Evolutionary conservation across 192 early-diverging fungal species (phyloP).

Genomic region (Mortierella alpina): DNA sequence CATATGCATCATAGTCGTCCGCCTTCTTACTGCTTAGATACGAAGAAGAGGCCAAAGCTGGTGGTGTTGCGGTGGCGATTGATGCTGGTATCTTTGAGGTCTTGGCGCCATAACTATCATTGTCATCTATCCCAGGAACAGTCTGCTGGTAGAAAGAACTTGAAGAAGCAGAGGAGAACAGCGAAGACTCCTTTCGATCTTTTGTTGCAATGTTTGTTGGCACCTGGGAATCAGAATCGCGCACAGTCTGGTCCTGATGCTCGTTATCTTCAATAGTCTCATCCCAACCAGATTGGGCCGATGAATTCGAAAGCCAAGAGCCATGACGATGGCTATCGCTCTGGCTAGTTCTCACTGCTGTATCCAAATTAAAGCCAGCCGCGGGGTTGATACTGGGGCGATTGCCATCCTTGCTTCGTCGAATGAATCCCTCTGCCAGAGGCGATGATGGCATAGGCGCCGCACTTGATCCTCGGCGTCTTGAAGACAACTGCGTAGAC

Average conservation of each 20-base stretch:
- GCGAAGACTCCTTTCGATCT: background rate
- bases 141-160: constrained; percentile 42
- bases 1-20: constrained; percentile 42
- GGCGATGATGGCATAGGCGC: constrained; percentile 11
- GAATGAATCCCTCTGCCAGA: constrained; percentile 4
- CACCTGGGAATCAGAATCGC: background rate
- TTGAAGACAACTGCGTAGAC: constrained; percentile 1
- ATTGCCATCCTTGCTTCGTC: constrained; percentile 37
- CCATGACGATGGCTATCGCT: constrained; percentile 26
- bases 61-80: background rate
- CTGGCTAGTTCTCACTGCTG: constrained; percentile 28
- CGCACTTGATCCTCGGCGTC: constrained; percentile 14
- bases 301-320: constrained; percentile 21
- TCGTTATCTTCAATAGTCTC: constrained; percentile 10
- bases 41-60: background rate
- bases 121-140: constrained; percentile 39
- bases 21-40: constrained; percentile 30
- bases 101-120: background rate
- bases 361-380: background rate
- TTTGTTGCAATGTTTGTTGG: background rate
- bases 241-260: background rate
- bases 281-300: constrained; percentile 41
- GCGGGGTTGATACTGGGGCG: background rate
- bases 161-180: background rate
- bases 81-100: background rate